Conservation (phyloP, 805 yeast species). For the Blastobotrys americana region DNA sequence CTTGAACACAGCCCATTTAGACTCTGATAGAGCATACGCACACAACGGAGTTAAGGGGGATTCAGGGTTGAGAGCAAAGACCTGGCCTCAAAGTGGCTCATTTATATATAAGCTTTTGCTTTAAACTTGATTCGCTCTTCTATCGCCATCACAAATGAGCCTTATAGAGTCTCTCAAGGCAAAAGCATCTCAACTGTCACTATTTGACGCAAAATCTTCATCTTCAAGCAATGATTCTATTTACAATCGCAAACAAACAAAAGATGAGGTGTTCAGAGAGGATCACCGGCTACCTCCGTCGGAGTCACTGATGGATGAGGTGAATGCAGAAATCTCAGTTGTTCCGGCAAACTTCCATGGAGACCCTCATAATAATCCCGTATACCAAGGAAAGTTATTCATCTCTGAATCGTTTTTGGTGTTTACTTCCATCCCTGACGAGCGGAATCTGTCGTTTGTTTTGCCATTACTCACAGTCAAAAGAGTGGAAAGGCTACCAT, state of each 20-base stretch:
- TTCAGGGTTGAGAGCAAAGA: no score
- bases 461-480: slow-evolving; percentile 72
- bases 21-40: no score
- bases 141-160: no score
- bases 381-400: slow-evolving; percentile 45
- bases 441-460: slow-evolving; percentile 56
- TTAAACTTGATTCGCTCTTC: no score
- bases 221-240: slow-evolving; percentile 14
- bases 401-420: slow-evolving; percentile 70
- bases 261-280: slow-evolving; percentile 62
- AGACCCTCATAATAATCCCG: slow-evolving; percentile 11
- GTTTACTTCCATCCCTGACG: slow-evolving; percentile 65
- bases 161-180: slow-evolving; percentile 40
- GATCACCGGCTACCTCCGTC: slow-evolving; percentile 65
- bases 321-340: slow-evolving; percentile 54
- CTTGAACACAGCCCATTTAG: no score
- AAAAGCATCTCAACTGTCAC: slow-evolving; percentile 39
- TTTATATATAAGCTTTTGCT: no score
- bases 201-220: slow-evolving; percentile 31
- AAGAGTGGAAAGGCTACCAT: slow-evolving; percentile 79
- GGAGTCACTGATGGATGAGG: slow-evolving; percentile 59
- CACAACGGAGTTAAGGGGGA: no score
- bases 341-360: slow-evolving; percentile 15
- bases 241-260: slow-evolving; percentile 40
- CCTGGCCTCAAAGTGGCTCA: no score